Evolutionary conservation across 306 rosid species (phyloP), one percentile per base, ranked within the genome.

Genomic region (Trifolium subterraneum): DNA sequence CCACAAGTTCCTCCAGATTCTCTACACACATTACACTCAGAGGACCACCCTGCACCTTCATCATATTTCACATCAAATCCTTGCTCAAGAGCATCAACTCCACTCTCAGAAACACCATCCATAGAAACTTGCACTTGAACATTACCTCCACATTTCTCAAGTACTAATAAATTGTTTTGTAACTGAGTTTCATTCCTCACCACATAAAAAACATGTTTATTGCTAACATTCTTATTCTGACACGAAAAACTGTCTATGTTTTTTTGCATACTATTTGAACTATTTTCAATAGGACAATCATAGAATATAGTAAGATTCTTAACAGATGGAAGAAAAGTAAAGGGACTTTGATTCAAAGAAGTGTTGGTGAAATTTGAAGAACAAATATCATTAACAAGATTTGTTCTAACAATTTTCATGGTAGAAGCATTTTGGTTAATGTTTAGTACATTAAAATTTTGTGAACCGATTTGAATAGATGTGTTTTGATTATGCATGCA

Each of bases 1-100:
- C 87, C 84, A 72, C 87, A 80, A 8, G 62, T 55, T 81, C 84
- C 84, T 70, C 84, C 81, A 56, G 84, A 76, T 54, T 71, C 81
- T 25, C 10, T 76, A 70, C 85, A 81, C 36, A 63, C 41, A 18
- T 8, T 60, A 63, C 81, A 81, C 62, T 58, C 50, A n/a, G 78
- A 56, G 60, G 61, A 44, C 81, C 68, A 75, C 58, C 69, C 74
- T 47, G 70, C 81, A 70, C 69, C 74, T 36, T 72, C 81, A 70
- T 64, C 74, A 73, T 45, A 84, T 41, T 10, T 11, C 74, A 80
- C 84, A 72, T 77, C 87, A 47, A 84, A 84, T 18, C 87, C 87
- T 68, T 68, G 22, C 54, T 60, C 47, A 54, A 80, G 54, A n/a
- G 13, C 14, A 1, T 20, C 70, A 75, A 22, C 14, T 33, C 75